Base-by-base conservation (phyloP, 139 green algal genomes). In the Limnomonas spitsbergensis region DNA sequence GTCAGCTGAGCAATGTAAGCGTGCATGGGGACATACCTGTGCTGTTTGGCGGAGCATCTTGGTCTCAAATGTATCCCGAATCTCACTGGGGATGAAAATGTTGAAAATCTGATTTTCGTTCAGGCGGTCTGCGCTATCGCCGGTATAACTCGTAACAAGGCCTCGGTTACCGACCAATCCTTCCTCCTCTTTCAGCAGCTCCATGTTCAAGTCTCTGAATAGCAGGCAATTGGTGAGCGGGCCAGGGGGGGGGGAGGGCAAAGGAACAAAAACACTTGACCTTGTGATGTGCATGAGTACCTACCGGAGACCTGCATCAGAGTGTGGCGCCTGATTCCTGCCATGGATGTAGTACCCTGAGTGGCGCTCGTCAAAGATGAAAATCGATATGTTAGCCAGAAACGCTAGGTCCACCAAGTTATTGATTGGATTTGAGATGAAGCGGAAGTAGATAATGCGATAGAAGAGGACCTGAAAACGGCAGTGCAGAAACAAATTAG, bases 301-400 rank as follows among this genome's bases (percentile, higher is more conserved):
- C 20, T 61, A 89, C 83, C 53, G 80, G 40, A 91, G 69, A 3
- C 39, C 83, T 20, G 84, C 84, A 78, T 91, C 87, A 34, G 87
- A 86, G 80, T 88, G 83, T 53, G 84, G 82, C 38, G 76, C 78
- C 73, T 91, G 82, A 79, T 93, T 93, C 24, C 89, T 77, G 53
- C 89, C 89, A 67, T 93, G 89, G n/a, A 93, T 71, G 81, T 93
- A 93, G 80, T 90, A 90, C 35, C 89, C 89, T 24, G 67, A 77
- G 76, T 83, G 68, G 14, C 56, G 52, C 14, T 86, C 82, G 56
- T 91, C 80, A 69, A 93, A 79, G 27, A 93, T 79, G 32, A 93
- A 67, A 27, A 81, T 71, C 24, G 71, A 85, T 38, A 91, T 89
- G 80, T 93, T 93, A 75, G 87, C 80, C 67, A 93, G 82, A 80